Evolutionary conservation across 2,329 filamentous ascomycete genomes (phyloP).

Genomic region (Trichoderma brevicompactum): DNA sequence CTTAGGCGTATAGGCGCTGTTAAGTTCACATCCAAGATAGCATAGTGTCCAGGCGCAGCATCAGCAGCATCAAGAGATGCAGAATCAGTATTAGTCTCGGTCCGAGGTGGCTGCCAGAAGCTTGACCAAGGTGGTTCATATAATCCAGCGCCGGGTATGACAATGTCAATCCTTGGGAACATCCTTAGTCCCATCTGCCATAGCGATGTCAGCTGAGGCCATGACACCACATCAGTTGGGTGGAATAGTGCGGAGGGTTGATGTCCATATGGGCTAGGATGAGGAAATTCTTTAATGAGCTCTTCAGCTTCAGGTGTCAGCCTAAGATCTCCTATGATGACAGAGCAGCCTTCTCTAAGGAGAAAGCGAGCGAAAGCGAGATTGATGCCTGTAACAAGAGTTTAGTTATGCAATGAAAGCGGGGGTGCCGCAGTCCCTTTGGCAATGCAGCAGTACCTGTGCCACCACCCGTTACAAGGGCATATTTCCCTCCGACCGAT

Average conservation of each 20-base stretch:
- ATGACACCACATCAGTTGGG: conserved; percentile 44
- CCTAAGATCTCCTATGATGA: conserved; percentile 44
- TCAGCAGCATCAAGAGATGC: conserved; percentile 38
- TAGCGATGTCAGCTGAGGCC: conserved; percentile 41
- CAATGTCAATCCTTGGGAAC: conserved; percentile 43
- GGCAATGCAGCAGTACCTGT: neutral
- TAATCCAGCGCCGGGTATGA: conserved; percentile 45
- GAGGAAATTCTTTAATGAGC: conserved; percentile 41
- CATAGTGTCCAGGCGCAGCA: conserved; percentile 41
- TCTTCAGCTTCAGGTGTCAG: conserved; percentile 43
- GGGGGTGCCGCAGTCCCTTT: neutral
- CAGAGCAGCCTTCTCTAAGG: conserved; percentile 43
- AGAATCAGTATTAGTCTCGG: conserved; percentile 38
- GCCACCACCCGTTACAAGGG: neutral
- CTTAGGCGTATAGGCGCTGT: conserved; percentile 44
- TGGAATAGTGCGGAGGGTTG: conserved; percentile 42
- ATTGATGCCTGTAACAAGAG: conserved; percentile 41
- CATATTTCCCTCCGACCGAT: neutral
- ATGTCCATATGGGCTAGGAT: conserved; percentile 29
- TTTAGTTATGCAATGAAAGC: neutral
- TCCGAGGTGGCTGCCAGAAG: conserved; percentile 45
- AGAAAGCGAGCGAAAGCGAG: conserved; percentile 43
- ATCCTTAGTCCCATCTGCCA: conserved; percentile 38
- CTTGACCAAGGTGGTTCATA: conserved; percentile 45
- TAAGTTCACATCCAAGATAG: conserved; percentile 45